Evolutionary conservation across 768 basidiomycete species (phyloP).

Genomic region (Lactarius evosmus): DNA sequence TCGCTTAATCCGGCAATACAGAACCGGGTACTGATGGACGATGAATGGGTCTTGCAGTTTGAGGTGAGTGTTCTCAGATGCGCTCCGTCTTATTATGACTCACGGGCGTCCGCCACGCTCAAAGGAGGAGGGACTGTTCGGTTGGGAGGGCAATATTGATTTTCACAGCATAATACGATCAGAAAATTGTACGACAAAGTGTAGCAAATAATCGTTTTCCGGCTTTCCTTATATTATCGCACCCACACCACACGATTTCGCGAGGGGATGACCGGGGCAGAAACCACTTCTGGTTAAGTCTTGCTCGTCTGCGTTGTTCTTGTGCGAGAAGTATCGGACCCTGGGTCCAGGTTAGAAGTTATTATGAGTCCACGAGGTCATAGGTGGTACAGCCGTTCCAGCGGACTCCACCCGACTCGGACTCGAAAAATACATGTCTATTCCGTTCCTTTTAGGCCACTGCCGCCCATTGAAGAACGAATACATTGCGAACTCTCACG

Average conservation of each 20-base stretch:
- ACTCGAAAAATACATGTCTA: neutral
- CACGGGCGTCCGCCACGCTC: neutral
- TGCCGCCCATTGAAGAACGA: neutral
- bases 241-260: neutral
- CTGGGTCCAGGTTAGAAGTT: no score
- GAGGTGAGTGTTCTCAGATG: slow-evolving; percentile 3
- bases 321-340: neutral
- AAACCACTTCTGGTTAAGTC: neutral
- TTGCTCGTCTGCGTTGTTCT: neutral
- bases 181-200: slow-evolving; percentile 86
- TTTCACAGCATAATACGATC: slow-evolving; percentile 57
- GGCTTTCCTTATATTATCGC: neutral
- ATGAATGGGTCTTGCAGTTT: slow-evolving; percentile 24
- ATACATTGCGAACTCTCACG: neutral
- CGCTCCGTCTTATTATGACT: neutral
- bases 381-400: neutral
- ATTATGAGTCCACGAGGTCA: neutral
- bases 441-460: neutral
- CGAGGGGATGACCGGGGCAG: neutral
- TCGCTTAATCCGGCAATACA: neutral
- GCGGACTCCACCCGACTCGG: no score
- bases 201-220: slow-evolving; percentile 82
- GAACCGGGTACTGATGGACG: slow-evolving; percentile 23
- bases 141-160: slow-evolving; percentile 24
- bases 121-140: slow-evolving; percentile 24